Percentiles rank a stretch among this genome's conserved stretches.
phyloP scores from a whole-genome alignment of 1,139 yeast species.

The Candida gigantensis region DNA sequence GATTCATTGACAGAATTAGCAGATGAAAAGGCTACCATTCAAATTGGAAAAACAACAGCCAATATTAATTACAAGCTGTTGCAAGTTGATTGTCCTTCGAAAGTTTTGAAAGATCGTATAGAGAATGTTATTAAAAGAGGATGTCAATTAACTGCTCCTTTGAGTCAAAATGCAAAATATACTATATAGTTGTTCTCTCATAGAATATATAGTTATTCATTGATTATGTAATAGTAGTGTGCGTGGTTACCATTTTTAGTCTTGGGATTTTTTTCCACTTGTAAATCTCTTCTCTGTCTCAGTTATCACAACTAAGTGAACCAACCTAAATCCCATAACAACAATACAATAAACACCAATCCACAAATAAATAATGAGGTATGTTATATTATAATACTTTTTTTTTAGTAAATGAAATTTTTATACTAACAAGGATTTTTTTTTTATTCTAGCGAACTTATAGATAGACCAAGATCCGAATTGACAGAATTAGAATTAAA shows the following conservation, averaged over 20 bases:
- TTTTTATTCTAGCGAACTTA: conserved; percentile 48
- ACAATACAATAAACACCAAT: no score
- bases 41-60: conserved; percentile 76
- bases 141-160: conserved; percentile 79
- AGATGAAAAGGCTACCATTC: conserved; percentile 50
- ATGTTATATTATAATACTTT: conserved; percentile 3
- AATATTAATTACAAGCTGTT: conserved; percentile 62
- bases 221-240: not conserved
- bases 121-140: conserved; percentile 81
- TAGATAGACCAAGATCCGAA: conserved; percentile 76
- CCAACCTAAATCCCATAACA: not conserved
- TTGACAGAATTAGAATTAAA: conserved; percentile 78
- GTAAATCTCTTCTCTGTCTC: not conserved
- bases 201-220: conserved; percentile 1
- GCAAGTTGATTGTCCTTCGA: conserved; percentile 74
- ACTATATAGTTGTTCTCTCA: no score
- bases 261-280: conserved; percentile 4
- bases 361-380: conserved; percentile 8
- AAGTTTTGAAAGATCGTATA: conserved; percentile 77
- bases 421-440: conserved; percentile 7
- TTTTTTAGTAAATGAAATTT: no score
- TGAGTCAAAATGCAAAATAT: conserved; percentile 36
- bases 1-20: conserved; percentile 55
- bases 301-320: not conserved
- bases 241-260: conserved; percentile 2